A percentile compares a stretch with the other conserved stretches of the same genome.
These are phyloP conservation scores for Ceratocystis albifundus DNA, from an alignment of 2,329 filamentous ascomycete species.

Conservation along the genomic window DNA sequence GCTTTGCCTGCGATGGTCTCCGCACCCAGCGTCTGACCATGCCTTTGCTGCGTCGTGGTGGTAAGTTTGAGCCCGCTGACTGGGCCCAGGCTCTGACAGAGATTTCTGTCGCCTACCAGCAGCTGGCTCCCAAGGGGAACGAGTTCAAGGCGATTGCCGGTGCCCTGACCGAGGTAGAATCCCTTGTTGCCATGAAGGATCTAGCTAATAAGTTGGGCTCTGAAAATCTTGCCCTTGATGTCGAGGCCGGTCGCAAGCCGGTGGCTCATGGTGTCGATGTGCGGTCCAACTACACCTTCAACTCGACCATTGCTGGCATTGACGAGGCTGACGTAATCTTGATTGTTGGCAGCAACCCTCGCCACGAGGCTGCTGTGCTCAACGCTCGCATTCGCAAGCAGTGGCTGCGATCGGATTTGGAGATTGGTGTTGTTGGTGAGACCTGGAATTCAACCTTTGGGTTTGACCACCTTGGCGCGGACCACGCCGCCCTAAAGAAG, in stretches of 20 bases:
- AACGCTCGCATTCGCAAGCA: conserved; percentile 97
- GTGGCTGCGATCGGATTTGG: conserved; percentile 88
- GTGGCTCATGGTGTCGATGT: conserved; percentile 88
- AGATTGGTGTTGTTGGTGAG: conserved; percentile 85
- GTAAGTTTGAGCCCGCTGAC: conserved; percentile 81
- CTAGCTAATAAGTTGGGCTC: conserved; percentile 92
- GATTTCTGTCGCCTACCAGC: conserved; percentile 68
- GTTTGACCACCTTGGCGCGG: conserved; percentile 76
- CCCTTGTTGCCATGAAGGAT: conserved; percentile 92
- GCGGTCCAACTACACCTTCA: conserved; percentile 91
- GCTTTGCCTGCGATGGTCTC: conserved; percentile 91
- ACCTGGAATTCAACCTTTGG: conserved; percentile 90
- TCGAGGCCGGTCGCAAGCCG: conserved; percentile 69
- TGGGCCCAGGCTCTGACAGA: conserved; percentile 94
- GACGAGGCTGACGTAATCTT: conserved; percentile 90
- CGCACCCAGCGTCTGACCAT: conserved; percentile 94
- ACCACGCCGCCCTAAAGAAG: conserved; percentile 69
- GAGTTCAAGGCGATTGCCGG: conserved; percentile 95
- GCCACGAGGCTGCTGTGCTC: conserved; percentile 86
- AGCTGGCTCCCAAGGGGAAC: conserved; percentile 70
- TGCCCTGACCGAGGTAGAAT: conserved; percentile 82
- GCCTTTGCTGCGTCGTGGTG: conserved; percentile 74
- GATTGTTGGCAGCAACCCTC: conserved; percentile 86
- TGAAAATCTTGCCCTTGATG: conserved; percentile 88
- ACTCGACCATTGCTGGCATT: conserved; percentile 85